Evolutionary conservation across 495 filamentous ascomycete genomes (phyloP).

Genomic region (Talaromyces ruber): DNA sequence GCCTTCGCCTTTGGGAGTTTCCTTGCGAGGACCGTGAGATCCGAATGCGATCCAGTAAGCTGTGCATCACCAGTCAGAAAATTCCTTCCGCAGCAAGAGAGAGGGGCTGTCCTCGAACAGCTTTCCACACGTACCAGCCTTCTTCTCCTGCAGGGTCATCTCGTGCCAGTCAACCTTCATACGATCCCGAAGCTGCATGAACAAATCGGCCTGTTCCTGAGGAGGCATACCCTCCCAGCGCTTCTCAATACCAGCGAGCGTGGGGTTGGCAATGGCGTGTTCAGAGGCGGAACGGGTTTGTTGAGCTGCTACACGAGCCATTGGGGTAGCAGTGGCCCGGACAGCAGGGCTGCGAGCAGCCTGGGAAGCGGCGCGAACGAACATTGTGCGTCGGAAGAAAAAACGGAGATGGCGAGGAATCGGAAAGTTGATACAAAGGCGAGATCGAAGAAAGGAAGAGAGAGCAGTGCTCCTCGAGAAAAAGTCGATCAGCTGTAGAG

Average conservation of each 20-base stretch:
- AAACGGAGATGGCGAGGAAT: not conserved
- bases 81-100: no score
- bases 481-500: slow-evolving; percentile 10
- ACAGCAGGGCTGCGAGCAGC: slow-evolving; percentile 37
- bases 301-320: slow-evolving; percentile 21
- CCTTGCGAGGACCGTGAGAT: slow-evolving; percentile 81
- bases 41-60: slow-evolving; percentile 99
- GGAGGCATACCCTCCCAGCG: slow-evolving; percentile 95
- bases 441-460: slow-evolving; percentile 13
- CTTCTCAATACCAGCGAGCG: slow-evolving; percentile 97
- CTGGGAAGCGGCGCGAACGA: slow-evolving; percentile 36
- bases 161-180: slow-evolving; percentile 98
- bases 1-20: slow-evolving; percentile 72
- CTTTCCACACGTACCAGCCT: slow-evolving; percentile 72
- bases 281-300: slow-evolving; percentile 60
- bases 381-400: slow-evolving; percentile 36
- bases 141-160: slow-evolving; percentile 93
- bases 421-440: not conserved
- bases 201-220: slow-evolving; percentile 97
- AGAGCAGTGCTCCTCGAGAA: slow-evolving; percentile 12
- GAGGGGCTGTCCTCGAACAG: no score
- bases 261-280: slow-evolving; percentile 95
- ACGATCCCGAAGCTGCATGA: slow-evolving; percentile 94
- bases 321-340: not conserved
- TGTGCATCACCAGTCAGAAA: slow-evolving; percentile 23